phyloP scores from a whole-genome alignment of 2,329 filamentous ascomycete species.

The Penicillium sp. region DNA sequence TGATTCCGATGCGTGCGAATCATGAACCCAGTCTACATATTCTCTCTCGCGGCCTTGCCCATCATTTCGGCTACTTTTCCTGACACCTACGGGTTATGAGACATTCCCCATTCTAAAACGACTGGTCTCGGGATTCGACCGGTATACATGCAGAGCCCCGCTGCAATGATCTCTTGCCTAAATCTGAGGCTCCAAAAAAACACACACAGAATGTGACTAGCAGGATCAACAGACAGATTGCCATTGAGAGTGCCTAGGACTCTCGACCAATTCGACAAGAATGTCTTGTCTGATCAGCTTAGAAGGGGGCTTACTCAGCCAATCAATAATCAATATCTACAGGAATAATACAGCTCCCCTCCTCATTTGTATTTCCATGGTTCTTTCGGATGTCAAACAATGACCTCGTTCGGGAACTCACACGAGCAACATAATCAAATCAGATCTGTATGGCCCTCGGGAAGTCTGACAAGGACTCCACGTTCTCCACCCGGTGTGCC shows the following conservation, averaged over 20 bases:
- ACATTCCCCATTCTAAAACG: not conserved
- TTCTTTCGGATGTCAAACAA: not conserved
- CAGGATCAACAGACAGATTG: not conserved
- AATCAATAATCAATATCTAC: not conserved
- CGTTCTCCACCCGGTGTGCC: conserved; percentile 7
- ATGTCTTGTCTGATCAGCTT: not conserved
- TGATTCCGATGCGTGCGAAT: not conserved
- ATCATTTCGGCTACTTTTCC: not conserved
- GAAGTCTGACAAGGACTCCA: not conserved
- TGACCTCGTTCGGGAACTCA: not conserved
- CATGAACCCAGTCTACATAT: not conserved
- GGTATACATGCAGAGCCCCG: not conserved
- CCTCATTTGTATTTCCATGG: not conserved
- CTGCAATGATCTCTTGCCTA: not conserved
- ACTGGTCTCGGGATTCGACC: not conserved
- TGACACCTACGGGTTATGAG: not conserved
- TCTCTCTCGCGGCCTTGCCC: not conserved
- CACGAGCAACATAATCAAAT: not conserved
- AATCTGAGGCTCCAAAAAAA: not conserved
- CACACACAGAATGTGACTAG: not conserved
- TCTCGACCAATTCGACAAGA: not conserved
- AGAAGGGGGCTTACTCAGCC: not conserved
- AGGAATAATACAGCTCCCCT: not conserved
- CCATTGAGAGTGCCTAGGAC: not conserved
- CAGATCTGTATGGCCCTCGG: not conserved